Evolutionary conservation across 345 rosid genomes (phyloP).

Genomic region (Fremontodendron californicum): DNA sequence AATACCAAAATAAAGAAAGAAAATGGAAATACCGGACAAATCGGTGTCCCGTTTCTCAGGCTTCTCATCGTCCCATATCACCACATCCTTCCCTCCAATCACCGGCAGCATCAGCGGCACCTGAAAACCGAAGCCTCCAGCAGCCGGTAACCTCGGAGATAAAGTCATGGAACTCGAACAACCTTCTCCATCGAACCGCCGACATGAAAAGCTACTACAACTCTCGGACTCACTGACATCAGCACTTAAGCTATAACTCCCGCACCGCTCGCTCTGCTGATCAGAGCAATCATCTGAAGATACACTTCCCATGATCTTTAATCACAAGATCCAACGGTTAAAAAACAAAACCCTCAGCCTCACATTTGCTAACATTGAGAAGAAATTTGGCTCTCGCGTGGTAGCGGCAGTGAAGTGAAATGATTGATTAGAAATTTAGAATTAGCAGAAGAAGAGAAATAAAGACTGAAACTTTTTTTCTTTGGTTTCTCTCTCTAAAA

Average conservation of each 20-base stretch:
- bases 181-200: slow-evolving; percentile 59
- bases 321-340: slow-evolving; percentile 26
- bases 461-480: not conserved
- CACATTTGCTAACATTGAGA: slow-evolving; percentile 13
- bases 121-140: slow-evolving; percentile 48
- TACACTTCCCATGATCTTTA: slow-evolving; percentile 45
- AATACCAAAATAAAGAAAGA: not conserved
- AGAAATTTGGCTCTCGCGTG: not conserved
- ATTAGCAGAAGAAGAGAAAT: not conserved
- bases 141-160: slow-evolving; percentile 41
- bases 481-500: not conserved
- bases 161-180: slow-evolving; percentile 67
- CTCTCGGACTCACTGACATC: slow-evolving; percentile 97
- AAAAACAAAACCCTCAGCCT: slow-evolving; percentile 17
- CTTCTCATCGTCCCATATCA: slow-evolving; percentile 61
- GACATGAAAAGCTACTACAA: slow-evolving; percentile 75
- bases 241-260: slow-evolving; percentile 91
- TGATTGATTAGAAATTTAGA: not conserved
- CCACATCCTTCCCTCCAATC: slow-evolving; percentile 51
- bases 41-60: slow-evolving; percentile 51
- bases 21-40: slow-evolving; percentile 52
- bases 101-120: slow-evolving; percentile 57
- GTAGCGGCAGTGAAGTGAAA: not conserved
- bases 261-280: slow-evolving; percentile 71
- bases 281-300: slow-evolving; percentile 69